These are phyloP conservation scores for Acrocalymma vagum DNA, from an alignment of 2,329 filamentous ascomycete genomes.

Conservation along the genomic window DNA sequence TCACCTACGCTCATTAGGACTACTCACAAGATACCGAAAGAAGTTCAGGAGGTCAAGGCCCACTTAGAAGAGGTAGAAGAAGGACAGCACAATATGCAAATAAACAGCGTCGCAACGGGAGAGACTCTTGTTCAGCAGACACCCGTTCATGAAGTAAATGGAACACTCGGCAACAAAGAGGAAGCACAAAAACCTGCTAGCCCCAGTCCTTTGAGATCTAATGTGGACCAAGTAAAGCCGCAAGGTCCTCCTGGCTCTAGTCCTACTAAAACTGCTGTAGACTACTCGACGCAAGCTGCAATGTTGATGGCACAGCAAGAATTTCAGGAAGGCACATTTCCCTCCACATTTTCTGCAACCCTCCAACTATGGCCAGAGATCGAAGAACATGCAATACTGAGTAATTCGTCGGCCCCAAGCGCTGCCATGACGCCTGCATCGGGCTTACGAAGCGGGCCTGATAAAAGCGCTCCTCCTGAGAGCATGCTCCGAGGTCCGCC, in stretches of 20 bases:
- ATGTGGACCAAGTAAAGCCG: too few species aligned
- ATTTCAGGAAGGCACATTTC: conserved; percentile 39
- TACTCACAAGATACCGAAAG: neutral
- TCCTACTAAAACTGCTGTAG: too few species aligned
- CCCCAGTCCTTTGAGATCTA: too few species aligned
- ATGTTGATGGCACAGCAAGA: conserved; percentile 42
- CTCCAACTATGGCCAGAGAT: conserved; percentile 25
- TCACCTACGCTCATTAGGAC: conserved; percentile 21
- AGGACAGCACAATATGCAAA: conserved; percentile 1
- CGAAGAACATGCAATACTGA: conserved; percentile 24
- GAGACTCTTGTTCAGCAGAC: too few species aligned
- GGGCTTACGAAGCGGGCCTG: conserved; percentile 31
- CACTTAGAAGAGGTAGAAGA: neutral
- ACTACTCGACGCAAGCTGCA: conserved; percentile 47
- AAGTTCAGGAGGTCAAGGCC: neutral
- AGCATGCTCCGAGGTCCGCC: conserved; percentile 20
- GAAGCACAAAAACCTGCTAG: too few species aligned
- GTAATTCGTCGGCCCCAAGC: conserved; percentile 20
- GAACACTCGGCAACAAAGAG: too few species aligned
- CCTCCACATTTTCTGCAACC: conserved; percentile 20
- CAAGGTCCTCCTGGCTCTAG: too few species aligned
- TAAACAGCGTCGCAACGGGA: neutral
- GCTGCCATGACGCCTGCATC: conserved; percentile 40
- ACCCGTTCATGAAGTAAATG: too few species aligned
- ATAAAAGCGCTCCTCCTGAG: conserved; percentile 21